Percentiles rank a stretch among this genome's conserved stretches.
These are phyloP conservation scores for Coemansia sp. DNA, from an alignment of 192 early-diverging fungal species.

Conservation along the genomic window DNA sequence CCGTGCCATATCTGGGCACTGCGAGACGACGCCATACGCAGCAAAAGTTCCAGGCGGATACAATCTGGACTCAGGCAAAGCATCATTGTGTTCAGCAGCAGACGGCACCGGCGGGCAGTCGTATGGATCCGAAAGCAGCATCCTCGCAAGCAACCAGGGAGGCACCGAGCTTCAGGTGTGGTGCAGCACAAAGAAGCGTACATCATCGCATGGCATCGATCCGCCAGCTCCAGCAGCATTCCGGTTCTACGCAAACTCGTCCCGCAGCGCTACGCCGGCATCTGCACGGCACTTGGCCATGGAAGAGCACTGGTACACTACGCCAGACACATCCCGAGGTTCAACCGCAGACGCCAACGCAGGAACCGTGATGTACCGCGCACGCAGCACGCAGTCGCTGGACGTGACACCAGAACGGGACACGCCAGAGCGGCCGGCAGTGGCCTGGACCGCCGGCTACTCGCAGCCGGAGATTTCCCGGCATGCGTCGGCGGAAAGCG, in stretches of 20 bases:
- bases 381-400: constrained; percentile 28
- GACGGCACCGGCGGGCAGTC: neutral
- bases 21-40: constrained; percentile 11
- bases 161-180: constrained; percentile 3
- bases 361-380: constrained; percentile 25
- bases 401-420: constrained; percentile 13
- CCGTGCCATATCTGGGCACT: neutral
- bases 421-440: neutral
- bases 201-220: constrained; percentile 6
- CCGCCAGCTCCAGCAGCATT: constrained; percentile 27
- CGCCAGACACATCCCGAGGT: neutral
- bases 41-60: constrained; percentile 14
- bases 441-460: constrained; percentile 14
- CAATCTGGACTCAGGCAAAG: constrained; percentile 24
- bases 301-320: constrained; percentile 13
- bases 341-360: neutral
- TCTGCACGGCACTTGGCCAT: constrained; percentile 3
- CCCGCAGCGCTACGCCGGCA: constrained; percentile 19
- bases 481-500: constrained; percentile 17
- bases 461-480: constrained; percentile 43
- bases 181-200: constrained; percentile 3
- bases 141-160: constrained; percentile 9
- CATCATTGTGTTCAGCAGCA: constrained; percentile 10
- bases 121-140: neutral
- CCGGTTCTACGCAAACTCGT: constrained; percentile 19